Evolutionary conservation across 2,329 filamentous ascomycete genomes (phyloP), one percentile per base, ranked within the genome.

Genomic region (Fusarium setosum): DNA sequence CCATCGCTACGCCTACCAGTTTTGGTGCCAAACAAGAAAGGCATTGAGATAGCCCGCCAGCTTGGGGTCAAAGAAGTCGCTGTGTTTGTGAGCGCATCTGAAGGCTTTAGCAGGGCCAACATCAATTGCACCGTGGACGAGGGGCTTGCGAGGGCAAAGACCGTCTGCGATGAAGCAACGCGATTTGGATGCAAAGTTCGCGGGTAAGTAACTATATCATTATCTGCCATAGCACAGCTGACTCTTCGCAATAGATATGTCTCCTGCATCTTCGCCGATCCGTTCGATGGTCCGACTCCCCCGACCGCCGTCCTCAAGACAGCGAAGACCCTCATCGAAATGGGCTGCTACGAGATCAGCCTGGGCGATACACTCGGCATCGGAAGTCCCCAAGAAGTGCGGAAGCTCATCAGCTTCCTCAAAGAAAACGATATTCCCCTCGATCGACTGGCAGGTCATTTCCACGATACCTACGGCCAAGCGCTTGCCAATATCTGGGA

Each of bases 261-360:
- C 4, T 47, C 44, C n/a, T 47, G 44, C 23, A 47, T 47, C 18
- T 47, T 47, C n/a, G 44, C 31, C 13, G 44, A 47, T 9, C 44
- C 44, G 1, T 47, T 47, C 13, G 44, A 47, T 12, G 44, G 44
- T 21, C 15, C 8, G 18, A 47, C 44, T 32, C 44, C 44, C n/a
- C 29, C 44, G 44, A 15, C 26, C 44, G 44, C 29, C 6, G 44
- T 47, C 11, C 44, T 47, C 44, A 73, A 81, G 4, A 76, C 78
- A 20, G 81, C 81, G 0, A 64, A 69, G 74, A 79, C 53, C 70
- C 75, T 91, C 13, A 76, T 91, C 1, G 83, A 86, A 38, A 85
- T 88, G 80, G 89, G 89, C 11, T 90, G 88, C 51, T 87, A 90
- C 63, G 88, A 91, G 75, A 85, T 91, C 53, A 87, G 85, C n/a